These are phyloP conservation scores for Yamadazyma siamensis DNA, from an alignment of 1,139 yeast species.

Conservation along the genomic window DNA sequence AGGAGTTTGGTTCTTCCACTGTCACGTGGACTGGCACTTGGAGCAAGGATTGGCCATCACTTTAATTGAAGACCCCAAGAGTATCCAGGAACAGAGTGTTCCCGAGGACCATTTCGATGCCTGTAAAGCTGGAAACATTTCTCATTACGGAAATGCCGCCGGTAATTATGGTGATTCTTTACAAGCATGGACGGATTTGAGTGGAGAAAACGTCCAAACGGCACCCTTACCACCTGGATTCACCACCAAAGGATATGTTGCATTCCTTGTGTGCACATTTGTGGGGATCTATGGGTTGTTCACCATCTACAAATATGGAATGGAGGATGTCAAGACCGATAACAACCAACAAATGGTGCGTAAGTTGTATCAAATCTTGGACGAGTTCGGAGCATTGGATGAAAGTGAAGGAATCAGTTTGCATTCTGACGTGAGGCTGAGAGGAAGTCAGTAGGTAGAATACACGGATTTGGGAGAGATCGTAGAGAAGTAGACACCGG, in stretches of 20 bases:
- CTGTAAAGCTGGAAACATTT: constrained; percentile 53
- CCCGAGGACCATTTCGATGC: constrained; percentile 56
- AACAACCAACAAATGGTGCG: constrained; percentile 51
- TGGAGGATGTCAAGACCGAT: constrained; percentile 61
- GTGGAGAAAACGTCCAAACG: constrained; percentile 69
- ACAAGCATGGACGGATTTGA: constrained; percentile 57
- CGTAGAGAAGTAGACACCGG: too few species aligned
- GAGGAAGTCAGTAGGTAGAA: background rate
- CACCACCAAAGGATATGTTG: constrained; percentile 87
- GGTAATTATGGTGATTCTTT: constrained; percentile 46
- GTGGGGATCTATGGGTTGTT: constrained; percentile 78
- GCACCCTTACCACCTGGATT: constrained; percentile 75
- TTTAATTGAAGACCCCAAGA: constrained; percentile 50
- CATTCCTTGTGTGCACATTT: constrained; percentile 74
- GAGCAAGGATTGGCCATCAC: constrained; percentile 56
- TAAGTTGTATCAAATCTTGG: constrained; percentile 45
- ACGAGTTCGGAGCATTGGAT: constrained; percentile 22
- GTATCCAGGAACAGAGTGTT: constrained; percentile 53
- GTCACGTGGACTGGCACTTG: constrained; percentile 65
- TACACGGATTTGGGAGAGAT: too few species aligned
- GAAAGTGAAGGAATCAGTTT: constrained; percentile 16
- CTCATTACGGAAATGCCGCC: constrained; percentile 79
- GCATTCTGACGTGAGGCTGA: constrained; percentile 11
- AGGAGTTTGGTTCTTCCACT: constrained; percentile 65
- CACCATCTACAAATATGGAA: constrained; percentile 77